A percentile compares a stretch with the other conserved stretches of the same genome.
These are phyloP conservation scores for Trifolium repens DNA, from an alignment of 306 rosid genomes.

Conservation along the genomic window DNA sequence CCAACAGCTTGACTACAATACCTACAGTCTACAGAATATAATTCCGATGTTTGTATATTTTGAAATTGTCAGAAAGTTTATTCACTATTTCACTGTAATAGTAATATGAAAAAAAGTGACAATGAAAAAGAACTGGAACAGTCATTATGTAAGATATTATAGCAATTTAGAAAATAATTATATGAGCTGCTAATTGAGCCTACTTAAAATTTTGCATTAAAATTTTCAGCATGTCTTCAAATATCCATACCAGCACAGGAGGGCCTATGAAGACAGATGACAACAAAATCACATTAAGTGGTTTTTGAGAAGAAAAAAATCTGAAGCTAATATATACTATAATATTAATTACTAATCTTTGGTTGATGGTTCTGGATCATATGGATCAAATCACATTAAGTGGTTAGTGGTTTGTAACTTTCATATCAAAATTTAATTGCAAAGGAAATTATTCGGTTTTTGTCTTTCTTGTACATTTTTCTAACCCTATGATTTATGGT, in stretches of 20 bases:
- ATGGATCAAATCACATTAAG: neutral
- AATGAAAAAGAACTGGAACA: neutral
- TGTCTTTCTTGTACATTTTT: neutral
- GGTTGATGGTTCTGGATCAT: neutral
- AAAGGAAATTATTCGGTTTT: neutral
- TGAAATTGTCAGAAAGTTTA: neutral
- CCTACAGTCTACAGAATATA: neutral
- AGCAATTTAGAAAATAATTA: neutral
- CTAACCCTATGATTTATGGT: neutral
- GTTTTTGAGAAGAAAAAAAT: neutral
- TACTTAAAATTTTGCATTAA: constrained; percentile 4
- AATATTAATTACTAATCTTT: neutral
- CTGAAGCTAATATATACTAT: neutral
- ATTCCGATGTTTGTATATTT: neutral
- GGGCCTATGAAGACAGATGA: neutral
- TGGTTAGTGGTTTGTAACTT: neutral
- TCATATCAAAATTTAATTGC: neutral
- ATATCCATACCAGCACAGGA: neutral
- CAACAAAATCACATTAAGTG: neutral
- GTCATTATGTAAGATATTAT: neutral
- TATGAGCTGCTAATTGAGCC: constrained; percentile 5
- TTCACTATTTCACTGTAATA: neutral
- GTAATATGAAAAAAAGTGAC: constrained; percentile 2
- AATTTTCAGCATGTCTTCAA: neutral
- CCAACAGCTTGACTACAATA: neutral